A percentile compares a stretch with the other conserved stretches of the same genome.
These are phyloP conservation scores for Brettanomyces sp. DNA, from an alignment of 805 yeast species.

Conservation along the genomic window DNA sequence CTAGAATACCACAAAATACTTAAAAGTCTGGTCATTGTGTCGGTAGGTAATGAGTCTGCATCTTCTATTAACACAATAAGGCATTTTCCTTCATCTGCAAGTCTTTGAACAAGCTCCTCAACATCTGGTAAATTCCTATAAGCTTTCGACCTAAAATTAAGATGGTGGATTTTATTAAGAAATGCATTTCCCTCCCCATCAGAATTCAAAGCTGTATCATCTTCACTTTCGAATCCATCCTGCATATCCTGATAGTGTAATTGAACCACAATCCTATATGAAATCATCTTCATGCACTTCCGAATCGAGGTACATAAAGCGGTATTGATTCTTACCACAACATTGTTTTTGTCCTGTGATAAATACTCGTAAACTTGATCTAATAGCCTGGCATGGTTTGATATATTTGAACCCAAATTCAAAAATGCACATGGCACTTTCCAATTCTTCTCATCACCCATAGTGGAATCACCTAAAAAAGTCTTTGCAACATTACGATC, in stretches of 20 bases:
- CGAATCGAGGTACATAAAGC: conserved; percentile 8
- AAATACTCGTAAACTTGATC: conserved; percentile 18
- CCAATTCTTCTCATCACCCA: conserved; percentile 3
- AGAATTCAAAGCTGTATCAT: conserved; percentile 9
- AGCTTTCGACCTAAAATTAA: neutral
- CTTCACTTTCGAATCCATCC: conserved; percentile 8
- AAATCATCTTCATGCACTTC: conserved; percentile 7
- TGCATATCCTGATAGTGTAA: conserved; percentile 3
- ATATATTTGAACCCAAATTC: conserved; percentile 33
- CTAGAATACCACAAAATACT: conserved; percentile 17
- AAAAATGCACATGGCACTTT: conserved; percentile 29
- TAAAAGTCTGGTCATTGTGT: conserved; percentile 16
- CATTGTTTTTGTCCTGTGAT: conserved; percentile 5
- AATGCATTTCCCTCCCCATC: conserved; percentile 3
- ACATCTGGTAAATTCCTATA: conserved; percentile 15
- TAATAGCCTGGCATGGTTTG: conserved; percentile 29
- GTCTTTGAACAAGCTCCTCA: conserved; percentile 14
- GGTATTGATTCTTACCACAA: conserved; percentile 10
- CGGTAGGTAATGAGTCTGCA: conserved; percentile 25
- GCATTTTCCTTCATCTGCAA: conserved; percentile 6
- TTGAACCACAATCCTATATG: conserved; percentile 4
- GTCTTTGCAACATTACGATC: neutral
- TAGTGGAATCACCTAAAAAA: neutral
- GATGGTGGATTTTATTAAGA: neutral
- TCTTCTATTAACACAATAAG: conserved; percentile 25